Conservation (phyloP, 2,329 filamentous ascomycete genomes). For the Alternaria arborescens region DNA sequence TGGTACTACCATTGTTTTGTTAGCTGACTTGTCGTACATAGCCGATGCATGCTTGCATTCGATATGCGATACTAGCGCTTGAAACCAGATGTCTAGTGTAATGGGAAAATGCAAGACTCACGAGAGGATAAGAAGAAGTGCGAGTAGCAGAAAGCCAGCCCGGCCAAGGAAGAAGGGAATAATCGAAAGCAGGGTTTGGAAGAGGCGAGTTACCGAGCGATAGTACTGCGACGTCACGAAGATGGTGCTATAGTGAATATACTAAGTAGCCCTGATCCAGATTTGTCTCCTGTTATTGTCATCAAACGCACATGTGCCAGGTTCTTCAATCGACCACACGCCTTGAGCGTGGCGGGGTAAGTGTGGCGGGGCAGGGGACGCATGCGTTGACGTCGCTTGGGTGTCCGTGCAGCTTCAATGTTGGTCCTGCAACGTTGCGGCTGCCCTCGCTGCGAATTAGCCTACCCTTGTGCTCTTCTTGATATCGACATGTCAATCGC, state of each 20-base stretch:
- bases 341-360: slow-evolving; percentile 26
- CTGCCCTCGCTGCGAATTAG: not conserved
- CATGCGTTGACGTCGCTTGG: slow-evolving; percentile 15
- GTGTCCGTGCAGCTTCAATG: slow-evolving; percentile 15
- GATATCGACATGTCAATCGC: slow-evolving; percentile 27
- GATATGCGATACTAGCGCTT: not conserved
- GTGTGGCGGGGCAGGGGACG: slow-evolving; percentile 28
- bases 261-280: not conserved
- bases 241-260: not conserved
- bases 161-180: not conserved
- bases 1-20: slow-evolving; percentile 45
- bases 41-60: not conserved
- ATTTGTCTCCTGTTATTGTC: slow-evolving; percentile 1
- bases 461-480: not conserved
- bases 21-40: slow-evolving; percentile 12
- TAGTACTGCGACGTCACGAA: not conserved
- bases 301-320: slow-evolving; percentile 2
- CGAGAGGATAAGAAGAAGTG: not conserved
- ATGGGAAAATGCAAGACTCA: not conserved
- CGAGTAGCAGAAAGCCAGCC: slow-evolving; percentile 2
- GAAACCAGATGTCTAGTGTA: not conserved
- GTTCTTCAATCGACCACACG: slow-evolving; percentile 3
- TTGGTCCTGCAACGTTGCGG: slow-evolving; percentile 12
- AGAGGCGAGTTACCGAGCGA: not conserved
- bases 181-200: not conserved